Percentiles rank a stretch among this genome's conserved stretches.
Conservation (phyloP, 176 grass and related monocot genomes). For the Ananas comosus region DNA sequence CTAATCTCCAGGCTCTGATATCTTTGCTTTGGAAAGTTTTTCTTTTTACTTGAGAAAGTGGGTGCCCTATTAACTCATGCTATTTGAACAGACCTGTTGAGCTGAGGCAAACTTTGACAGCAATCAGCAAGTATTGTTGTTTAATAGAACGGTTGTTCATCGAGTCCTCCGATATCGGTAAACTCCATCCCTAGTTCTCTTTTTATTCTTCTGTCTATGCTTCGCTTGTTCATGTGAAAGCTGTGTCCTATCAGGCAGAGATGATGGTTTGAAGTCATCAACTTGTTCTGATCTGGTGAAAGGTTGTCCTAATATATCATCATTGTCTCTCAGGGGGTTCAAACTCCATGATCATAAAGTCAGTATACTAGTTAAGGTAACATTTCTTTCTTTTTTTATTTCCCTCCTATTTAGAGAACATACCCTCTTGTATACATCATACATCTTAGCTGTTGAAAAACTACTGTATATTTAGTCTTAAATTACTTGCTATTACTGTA, state of each 20-base stretch:
- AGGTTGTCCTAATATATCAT: conserved; percentile 15
- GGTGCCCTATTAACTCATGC: no score
- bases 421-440: neutral
- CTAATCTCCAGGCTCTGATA: no score
- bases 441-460: neutral
- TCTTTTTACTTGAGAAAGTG: no score
- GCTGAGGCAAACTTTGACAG: neutral
- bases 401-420: neutral
- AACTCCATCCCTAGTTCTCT: neutral
- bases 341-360: conserved; percentile 27
- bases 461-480: neutral
- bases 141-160: neutral
- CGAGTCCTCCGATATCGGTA: conserved; percentile 21
- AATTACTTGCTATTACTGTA: no score
- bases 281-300: conserved; percentile 17
- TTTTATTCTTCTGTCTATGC: neutral
- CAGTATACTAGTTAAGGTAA: conserved; percentile 19
- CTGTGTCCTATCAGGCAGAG: conserved; percentile 18
- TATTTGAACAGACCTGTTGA: conserved; percentile 4
- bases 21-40: no score
- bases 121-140: neutral
- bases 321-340: conserved; percentile 17
- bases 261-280: conserved; percentile 20
- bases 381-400: neutral
- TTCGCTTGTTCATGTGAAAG: neutral